phyloP scores from a whole-genome alignment of 2,329 filamentous ascomycete species.

The Phialophora chinensis region DNA sequence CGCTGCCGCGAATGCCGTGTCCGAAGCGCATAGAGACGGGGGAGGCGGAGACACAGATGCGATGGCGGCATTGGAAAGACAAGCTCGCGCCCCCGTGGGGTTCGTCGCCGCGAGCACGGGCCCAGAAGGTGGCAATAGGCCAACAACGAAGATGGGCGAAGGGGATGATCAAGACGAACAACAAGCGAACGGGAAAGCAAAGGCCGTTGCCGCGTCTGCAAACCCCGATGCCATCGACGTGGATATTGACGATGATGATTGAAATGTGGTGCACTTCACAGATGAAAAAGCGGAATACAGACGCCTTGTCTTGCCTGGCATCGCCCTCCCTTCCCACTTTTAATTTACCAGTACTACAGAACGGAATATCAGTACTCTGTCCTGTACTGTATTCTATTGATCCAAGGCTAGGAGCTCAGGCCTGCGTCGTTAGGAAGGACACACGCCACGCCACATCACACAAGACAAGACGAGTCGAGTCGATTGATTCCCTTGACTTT shows the following conservation, averaged over 20 bases:
- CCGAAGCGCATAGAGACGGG: slow-evolving; percentile 53
- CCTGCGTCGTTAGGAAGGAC: too few species aligned
- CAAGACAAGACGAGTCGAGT: too few species aligned
- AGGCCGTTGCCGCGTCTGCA: slow-evolving; percentile 50
- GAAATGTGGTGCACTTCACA: not conserved
- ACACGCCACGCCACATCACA: too few species aligned
- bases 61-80: slow-evolving; percentile 86
- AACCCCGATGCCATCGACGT: slow-evolving; percentile 91
- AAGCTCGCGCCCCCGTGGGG: slow-evolving; percentile 84
- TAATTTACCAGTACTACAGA: too few species aligned
- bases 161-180: slow-evolving; percentile 26
- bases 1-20: slow-evolving; percentile 45
- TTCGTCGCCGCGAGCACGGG: slow-evolving; percentile 88
- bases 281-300: not conserved
- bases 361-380: too few species aligned
- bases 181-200: not conserved
- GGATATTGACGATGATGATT: slow-evolving; percentile 58
- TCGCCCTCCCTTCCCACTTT: not conserved
- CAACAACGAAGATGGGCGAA: slow-evolving; percentile 45
- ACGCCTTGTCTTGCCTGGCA: not conserved
- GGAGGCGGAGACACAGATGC: slow-evolving; percentile 61
- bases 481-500: too few species aligned
- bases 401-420: too few species aligned
- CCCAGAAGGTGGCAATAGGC: slow-evolving; percentile 66
- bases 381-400: too few species aligned